phyloP scores from a whole-genome alignment of 192 early-diverging fungal genomes.

The Dissophora ornata region DNA sequence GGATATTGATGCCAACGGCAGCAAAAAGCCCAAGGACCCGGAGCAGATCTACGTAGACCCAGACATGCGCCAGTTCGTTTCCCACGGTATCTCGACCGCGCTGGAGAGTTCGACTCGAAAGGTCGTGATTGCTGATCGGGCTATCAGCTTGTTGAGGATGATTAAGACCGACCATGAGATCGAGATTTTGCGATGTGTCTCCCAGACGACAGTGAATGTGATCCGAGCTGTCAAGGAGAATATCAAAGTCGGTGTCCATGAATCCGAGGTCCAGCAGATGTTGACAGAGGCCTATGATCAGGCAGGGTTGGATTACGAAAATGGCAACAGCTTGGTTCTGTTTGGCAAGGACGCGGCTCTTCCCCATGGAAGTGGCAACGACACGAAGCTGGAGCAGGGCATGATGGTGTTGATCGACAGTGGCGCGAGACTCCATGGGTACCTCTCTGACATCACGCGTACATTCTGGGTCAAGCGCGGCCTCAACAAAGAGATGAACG shows the following conservation, averaged over 20 bases:
- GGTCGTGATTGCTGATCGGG: conserved; percentile 41
- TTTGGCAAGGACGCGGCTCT: conserved; percentile 63
- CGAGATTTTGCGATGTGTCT: conserved; percentile 62
- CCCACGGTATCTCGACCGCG: conserved; percentile 38
- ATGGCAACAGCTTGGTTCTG: conserved; percentile 49
- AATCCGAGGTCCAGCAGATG: conserved; percentile 53
- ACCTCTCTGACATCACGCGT: conserved; percentile 62
- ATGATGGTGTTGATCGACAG: conserved; percentile 62
- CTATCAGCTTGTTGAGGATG: conserved; percentile 51
- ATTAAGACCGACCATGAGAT: conserved; percentile 59
- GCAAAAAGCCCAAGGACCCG: conserved; percentile 27
- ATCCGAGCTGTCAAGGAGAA: conserved; percentile 54
- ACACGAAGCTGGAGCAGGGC: conserved; percentile 40
- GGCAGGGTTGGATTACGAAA: conserved; percentile 54
- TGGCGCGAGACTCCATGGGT: conserved; percentile 58
- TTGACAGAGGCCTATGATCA: conserved; percentile 39
- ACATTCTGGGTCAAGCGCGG: conserved; percentile 59
- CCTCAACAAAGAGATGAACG: conserved; percentile 33
- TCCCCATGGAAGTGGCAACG: conserved; percentile 60
- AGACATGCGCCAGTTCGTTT: conserved; percentile 58
- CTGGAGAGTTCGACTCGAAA: conserved; percentile 32
- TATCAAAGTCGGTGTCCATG: conserved; percentile 45
- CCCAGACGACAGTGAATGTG: conserved; percentile 55
- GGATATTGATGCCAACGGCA: background rate
- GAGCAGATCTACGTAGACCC: conserved; percentile 54